These are phyloP conservation scores for Penicillium brevicompactum DNA, from an alignment of 2,329 filamentous ascomycete species.

Conservation along the genomic window DNA sequence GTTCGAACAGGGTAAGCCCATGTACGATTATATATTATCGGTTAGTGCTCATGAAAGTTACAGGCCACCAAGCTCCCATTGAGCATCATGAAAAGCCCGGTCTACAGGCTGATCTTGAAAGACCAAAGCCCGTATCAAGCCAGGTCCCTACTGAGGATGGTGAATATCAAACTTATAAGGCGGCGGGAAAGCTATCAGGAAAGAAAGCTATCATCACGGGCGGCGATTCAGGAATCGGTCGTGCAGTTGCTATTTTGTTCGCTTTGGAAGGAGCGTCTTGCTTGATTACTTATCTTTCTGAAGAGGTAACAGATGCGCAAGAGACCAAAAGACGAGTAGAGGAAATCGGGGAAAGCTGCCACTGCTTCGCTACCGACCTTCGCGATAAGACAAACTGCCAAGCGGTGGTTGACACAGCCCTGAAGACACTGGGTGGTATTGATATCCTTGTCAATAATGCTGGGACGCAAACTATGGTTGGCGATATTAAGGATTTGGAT, in stretches of 20 bases:
- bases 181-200: slow-evolving; percentile 72
- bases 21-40: background rate
- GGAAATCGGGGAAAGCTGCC: slow-evolving; percentile 64
- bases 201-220: slow-evolving; percentile 79
- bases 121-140: slow-evolving; percentile 62
- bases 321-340: slow-evolving; percentile 74
- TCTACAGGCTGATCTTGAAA: slow-evolving; percentile 57
- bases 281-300: slow-evolving; percentile 71
- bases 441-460: slow-evolving; percentile 71
- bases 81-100: slow-evolving; percentile 57
- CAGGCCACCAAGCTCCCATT: slow-evolving; percentile 54
- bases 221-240: slow-evolving; percentile 79
- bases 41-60: background rate
- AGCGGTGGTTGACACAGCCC: slow-evolving; percentile 66
- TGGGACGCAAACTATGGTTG: slow-evolving; percentile 73
- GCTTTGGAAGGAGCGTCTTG: slow-evolving; percentile 78
- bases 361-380: slow-evolving; percentile 66
- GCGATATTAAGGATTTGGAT: slow-evolving; percentile 69
- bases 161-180: slow-evolving; percentile 69
- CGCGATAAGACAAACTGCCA: slow-evolving; percentile 67
- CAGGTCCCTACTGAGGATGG: slow-evolving; percentile 68
- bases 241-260: slow-evolving; percentile 73
- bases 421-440: slow-evolving; percentile 66
- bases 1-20: slow-evolving; percentile 32
- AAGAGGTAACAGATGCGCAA: slow-evolving; percentile 74